Evolutionary conservation across 2,329 filamentous ascomycete species (phyloP), one percentile per base, ranked within the genome.

Genomic region (Ceratocystis colombiana): DNA sequence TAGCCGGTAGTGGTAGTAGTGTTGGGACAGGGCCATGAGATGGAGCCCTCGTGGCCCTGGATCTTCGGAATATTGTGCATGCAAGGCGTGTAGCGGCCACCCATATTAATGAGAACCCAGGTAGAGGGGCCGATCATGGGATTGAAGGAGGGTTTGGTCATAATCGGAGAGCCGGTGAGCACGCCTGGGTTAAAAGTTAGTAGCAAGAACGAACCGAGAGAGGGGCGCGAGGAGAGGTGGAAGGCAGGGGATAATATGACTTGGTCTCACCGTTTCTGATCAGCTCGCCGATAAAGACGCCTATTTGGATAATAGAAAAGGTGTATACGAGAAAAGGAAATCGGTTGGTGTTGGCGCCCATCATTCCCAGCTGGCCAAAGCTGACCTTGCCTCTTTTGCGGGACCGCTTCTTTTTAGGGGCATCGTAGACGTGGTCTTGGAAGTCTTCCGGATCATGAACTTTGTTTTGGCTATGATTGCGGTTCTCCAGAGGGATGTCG

Each of bases 101-200:
- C 94, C 90, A 99, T 96, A 75, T 96, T 96, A 78, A 97, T 96
- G 71, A 96, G 84, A 28, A 97, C 85, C 71, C 90, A 90, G 1
- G 87, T 84, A 4, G 92, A 96, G 0, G 94, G 94, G 0, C 94
- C 94, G 72, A 99, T 96, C 90, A 99, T 96, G 67, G 89, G 88
- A 77, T 97, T 99, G 78, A 99, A 96, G 17, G 81, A 82, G 1
- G 94, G 94, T 66, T 93, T 84, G 64, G 86, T 92, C 77, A 86
- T 83, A 72, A 90, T 90, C 22, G 88, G 83, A 28, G 88, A 87
- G 65, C 88, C 88, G 0, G 93, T 96, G 37, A 92, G 77, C 70
- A 88, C 81, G 64, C 81, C 88, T 91, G 69, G 10, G 15, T 7
- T 7, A 25, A 15, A 53, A 28, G 48, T 53, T 53, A 53, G 48